Evolutionary conservation across 441 rosid genomes (phyloP), one percentile per base, ranked within the genome.

Genomic region (Erodium texanum): DNA sequence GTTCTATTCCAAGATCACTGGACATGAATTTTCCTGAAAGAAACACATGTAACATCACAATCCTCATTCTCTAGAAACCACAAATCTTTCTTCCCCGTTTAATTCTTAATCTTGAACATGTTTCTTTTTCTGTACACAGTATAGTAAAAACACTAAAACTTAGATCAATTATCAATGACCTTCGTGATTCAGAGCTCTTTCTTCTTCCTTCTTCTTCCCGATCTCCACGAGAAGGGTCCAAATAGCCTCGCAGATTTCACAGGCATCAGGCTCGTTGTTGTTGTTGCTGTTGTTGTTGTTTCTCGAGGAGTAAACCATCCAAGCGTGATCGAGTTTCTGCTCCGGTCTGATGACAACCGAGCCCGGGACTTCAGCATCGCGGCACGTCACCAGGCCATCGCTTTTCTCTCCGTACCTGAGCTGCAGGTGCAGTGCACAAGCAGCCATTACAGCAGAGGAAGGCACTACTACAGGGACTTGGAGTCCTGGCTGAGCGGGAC

Each of bases 371-470:
- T 89, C 94, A 1, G 99, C 98, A 58, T 94, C 97, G 18, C 97
- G 80, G 71, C 98, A 75, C 0, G 94, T 85, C 73, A 92, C 98
- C 0, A 94, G 87, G 29, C 99, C 99, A 0, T 94, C 97, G 0
- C 96, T 88, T 82, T 94, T 92, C 75, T 94, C 94, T 0, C 91
- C 89, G 24, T 94, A 92, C 82, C 96, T 80, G 65, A 82, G 76
- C 69, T 87, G 90, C 36, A 92, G 85, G 59, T 88, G 83, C 86
- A 82, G 96, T 10, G 98, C 99, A 32, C 99, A 92, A 18, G 98
- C 96, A 59, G 99, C 96, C 97, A 92, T 94, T 59, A 89, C 96
- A 61, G 99, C 99, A 58, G 94, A 89, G 0, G 92, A 85, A n/a
- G 99, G 98, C 73, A 89, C 84, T 24, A 92, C 84, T 58, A 94